A percentile compares a stretch with the other conserved stretches of the same genome.
Evolutionary conservation across 805 yeast genomes (phyloP).

Genomic region (Wickerhamiella slavikovae): DNA sequence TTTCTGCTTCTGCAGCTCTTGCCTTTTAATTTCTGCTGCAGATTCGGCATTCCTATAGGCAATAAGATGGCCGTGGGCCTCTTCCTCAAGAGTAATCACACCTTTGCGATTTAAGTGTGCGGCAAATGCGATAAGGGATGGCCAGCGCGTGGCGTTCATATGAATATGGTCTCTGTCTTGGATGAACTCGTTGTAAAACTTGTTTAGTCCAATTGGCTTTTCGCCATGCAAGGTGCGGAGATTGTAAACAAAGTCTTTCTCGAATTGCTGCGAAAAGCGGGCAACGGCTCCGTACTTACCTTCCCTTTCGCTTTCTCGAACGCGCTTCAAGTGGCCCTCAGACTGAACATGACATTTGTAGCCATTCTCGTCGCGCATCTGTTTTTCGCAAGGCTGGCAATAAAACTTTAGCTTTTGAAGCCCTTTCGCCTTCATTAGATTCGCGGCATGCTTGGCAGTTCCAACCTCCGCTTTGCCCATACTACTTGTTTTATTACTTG

Average conservation of each 20-base stretch:
- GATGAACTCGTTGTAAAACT: slow-evolving; percentile 79
- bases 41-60: slow-evolving; percentile 27
- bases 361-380: slow-evolving; percentile 92
- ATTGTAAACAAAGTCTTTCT: slow-evolving; percentile 39
- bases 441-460: slow-evolving; percentile 50
- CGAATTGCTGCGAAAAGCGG: slow-evolving; percentile 39
- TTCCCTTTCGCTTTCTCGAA: slow-evolving; percentile 22
- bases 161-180: slow-evolving; percentile 69
- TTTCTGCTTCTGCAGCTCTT: neutral
- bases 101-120: slow-evolving; percentile 37
- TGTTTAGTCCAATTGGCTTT: slow-evolving; percentile 57
- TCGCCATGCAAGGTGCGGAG: slow-evolving; percentile 60
- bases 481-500: neutral
- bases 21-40: neutral
- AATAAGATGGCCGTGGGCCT: slow-evolving; percentile 23
- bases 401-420: slow-evolving; percentile 71
- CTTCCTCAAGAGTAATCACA: slow-evolving; percentile 28
- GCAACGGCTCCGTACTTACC: slow-evolving; percentile 28
- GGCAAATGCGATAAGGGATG: slow-evolving; percentile 46
- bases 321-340: slow-evolving; percentile 39
- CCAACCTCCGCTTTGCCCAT: slow-evolving; percentile 45
- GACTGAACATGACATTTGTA: slow-evolving; percentile 74
- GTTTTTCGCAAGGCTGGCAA: slow-evolving; percentile 80
- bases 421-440: slow-evolving; percentile 63
- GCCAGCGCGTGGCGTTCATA: slow-evolving; percentile 76